Base-by-base conservation (phyloP, 2,329 filamentous ascomycete species). In the Aureobasidium namibiae region DNA sequence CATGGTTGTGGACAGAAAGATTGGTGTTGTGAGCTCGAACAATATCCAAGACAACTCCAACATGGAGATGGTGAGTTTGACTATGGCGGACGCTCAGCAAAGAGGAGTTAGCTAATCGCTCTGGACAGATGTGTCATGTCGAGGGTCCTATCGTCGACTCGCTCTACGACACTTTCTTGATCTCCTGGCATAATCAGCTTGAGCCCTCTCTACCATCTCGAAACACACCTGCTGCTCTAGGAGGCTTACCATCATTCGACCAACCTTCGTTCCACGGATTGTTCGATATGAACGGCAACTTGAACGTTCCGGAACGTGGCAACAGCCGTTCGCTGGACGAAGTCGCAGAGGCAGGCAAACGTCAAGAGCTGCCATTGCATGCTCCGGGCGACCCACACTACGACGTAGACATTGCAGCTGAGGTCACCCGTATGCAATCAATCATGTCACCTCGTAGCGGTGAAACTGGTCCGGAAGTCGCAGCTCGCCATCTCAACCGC, bases 141-240 rank as follows among this genome's bases (percentile, higher is more conserved):
- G 87, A 92, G 72, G 89, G 89, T 0, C 82, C 87, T 0, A 88
- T 92, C 60, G 88, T 92, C 0, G 86, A 91, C 65, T 83, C 83
- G 1, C 72, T 92, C 24, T 91, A 90, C 67, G 89, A 92, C 63
- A 85, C 85, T 63, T 86, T 86, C 0, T 69, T 91, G 39, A 78
- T 91, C 8, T 87, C 85, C 0, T 92, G 88, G 88, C 77, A 86
- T 63, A 84, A 84, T 61, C 72, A 74, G 1, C 67, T 90, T 0
- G 73, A 83, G 0, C 84, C 86, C 1, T 76, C 82, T 0, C 68
- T 88, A 7, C 85, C 85, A 4, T 80, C 75, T 56, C 70, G 80
- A 16, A 70, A 74, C n/a, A 75, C 72, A 1, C 80, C 82, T 0
- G 82, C 82, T 3, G 70, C 71, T 3, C 63, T 67, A 13, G 70